Percentiles rank a stretch among this genome's conserved stretches.
Conservation (phyloP, 345 rosid genomes). For the Lepidium didymum region DNA sequence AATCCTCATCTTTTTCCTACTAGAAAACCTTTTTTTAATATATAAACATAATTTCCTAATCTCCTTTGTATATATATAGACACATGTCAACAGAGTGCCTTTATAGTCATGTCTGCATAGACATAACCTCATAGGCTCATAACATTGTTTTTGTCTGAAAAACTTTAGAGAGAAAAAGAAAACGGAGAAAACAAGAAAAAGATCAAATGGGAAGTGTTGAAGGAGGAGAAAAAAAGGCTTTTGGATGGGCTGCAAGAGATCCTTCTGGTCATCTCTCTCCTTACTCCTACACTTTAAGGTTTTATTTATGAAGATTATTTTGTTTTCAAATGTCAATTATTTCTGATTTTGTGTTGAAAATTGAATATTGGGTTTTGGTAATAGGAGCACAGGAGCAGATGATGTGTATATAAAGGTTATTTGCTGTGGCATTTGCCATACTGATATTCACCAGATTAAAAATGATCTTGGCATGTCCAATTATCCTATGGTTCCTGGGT, state of each 20-base stretch:
- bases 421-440: slow-evolving; percentile 68
- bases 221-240: slow-evolving; percentile 37
- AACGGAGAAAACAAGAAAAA: not conserved
- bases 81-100: not conserved
- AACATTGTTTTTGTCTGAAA: not conserved
- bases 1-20: not conserved
- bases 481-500: slow-evolving; percentile 89
- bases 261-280: slow-evolving; percentile 66
- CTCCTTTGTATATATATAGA: not conserved
- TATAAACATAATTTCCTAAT: not conserved
- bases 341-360: not conserved
- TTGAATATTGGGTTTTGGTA: not conserved
- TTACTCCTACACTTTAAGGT: slow-evolving; percentile 54
- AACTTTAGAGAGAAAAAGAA: not conserved
- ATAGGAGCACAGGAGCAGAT: slow-evolving; percentile 60
- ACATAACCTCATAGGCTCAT: not conserved
- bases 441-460: slow-evolving; percentile 61
- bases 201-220: slow-evolving; percentile 38
- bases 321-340: not conserved
- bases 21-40: not conserved
- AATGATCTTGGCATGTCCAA: slow-evolving; percentile 49
- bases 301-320: not conserved
- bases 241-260: slow-evolving; percentile 84
- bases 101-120: not conserved
- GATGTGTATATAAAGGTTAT: slow-evolving; percentile 63